Percentiles rank a stretch among this genome's conserved stretches.
Evolutionary conservation across 257 asterid species (phyloP).

Genomic region (Thymus quinquecostatus): DNA sequence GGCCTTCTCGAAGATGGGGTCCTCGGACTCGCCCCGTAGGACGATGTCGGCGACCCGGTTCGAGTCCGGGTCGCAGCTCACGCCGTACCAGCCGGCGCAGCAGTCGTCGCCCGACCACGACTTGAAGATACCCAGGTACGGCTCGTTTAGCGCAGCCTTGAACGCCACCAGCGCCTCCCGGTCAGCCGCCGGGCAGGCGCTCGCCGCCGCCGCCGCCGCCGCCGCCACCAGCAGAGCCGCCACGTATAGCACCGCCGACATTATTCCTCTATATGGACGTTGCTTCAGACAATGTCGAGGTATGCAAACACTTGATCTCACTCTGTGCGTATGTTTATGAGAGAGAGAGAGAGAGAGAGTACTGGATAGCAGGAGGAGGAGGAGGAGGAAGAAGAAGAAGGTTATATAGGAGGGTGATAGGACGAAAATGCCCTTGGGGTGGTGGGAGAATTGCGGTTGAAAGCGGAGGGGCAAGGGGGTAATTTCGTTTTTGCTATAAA

Average conservation of each 20-base stretch:
- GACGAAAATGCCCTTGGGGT: slow-evolving; percentile 42
- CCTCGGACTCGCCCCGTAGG: slow-evolving; percentile 97
- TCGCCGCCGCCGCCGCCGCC: slow-evolving; percentile 28
- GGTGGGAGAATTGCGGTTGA: slow-evolving; percentile 27
- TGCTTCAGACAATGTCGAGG: not conserved
- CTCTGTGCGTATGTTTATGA: not conserved
- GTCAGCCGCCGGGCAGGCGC: slow-evolving; percentile 73
- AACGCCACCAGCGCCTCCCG: slow-evolving; percentile 64
- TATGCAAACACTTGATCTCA: too few species aligned
- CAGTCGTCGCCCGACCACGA: slow-evolving; percentile 84
- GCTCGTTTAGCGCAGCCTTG: slow-evolving; percentile 71
- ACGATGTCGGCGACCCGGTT: slow-evolving; percentile 74
- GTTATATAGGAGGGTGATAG: slow-evolving; percentile 36
- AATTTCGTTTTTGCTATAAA: slow-evolving; percentile 36
- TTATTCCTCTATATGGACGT: slow-evolving; percentile 20
- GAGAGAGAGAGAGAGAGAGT: slow-evolving; percentile 13
- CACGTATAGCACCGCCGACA: slow-evolving; percentile 31
- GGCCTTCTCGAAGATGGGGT: slow-evolving; percentile 77
- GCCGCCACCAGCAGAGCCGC: slow-evolving; percentile 38
- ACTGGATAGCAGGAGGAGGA: not conserved
- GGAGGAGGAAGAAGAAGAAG: not conserved
- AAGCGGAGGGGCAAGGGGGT: slow-evolving; percentile 19
- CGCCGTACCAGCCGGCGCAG: slow-evolving; percentile 85
- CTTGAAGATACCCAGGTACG: slow-evolving; percentile 75
- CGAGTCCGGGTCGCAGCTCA: slow-evolving; percentile 84